Evolutionary conservation across 1,139 yeast species (phyloP), one percentile per base, ranked within the genome.

Genomic region (Blastobotrys elegans): DNA sequence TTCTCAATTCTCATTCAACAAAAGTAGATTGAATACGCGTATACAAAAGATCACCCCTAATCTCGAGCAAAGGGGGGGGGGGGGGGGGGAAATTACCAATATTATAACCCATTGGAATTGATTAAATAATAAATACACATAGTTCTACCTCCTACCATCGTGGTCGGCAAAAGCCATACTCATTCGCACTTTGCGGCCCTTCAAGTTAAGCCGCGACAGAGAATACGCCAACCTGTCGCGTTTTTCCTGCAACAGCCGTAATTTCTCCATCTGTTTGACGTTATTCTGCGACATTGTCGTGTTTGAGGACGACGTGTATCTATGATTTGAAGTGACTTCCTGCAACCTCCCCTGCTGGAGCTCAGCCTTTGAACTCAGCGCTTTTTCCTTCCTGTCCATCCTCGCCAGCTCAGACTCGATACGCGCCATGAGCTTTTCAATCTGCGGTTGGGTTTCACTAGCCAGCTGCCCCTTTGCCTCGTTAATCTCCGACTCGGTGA

Each of bases 191-290:
- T 56, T 54, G 14, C 59, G 56, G 47, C 56, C 56, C 50, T 65
- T 65, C 49, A 68, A 50, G 43, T 62, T 64, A 34, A 61, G 53
- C 32, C 63, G 57, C 11, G 65, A 65, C 38, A 64, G 48, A 30
- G 65, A 64, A 53, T 61, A 70, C 48, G 58, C 61, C 44, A 74
- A 56, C 31, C 68, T 58, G 41, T 70, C 73, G 46, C 66, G 66
- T 53, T 65, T 64, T 39, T 58, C 55, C 48, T 65, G 67, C 40
- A 74, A 57, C 43, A 60, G 59, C 50, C 65, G 64, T 47, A 72
- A 53, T 43, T 56, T 60, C 17, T 66, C 69, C 48, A 70, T 40
- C 48, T 72, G 72, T 42, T 65, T 70, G 4, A 61, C 21, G 5
- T 18, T 32, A 3, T 24, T 2, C 34, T 17, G 22, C 24, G 30